Evolutionary conservation across 2,329 filamentous ascomycete genomes (phyloP).

Genomic region (Graphilbum sp.): DNA sequence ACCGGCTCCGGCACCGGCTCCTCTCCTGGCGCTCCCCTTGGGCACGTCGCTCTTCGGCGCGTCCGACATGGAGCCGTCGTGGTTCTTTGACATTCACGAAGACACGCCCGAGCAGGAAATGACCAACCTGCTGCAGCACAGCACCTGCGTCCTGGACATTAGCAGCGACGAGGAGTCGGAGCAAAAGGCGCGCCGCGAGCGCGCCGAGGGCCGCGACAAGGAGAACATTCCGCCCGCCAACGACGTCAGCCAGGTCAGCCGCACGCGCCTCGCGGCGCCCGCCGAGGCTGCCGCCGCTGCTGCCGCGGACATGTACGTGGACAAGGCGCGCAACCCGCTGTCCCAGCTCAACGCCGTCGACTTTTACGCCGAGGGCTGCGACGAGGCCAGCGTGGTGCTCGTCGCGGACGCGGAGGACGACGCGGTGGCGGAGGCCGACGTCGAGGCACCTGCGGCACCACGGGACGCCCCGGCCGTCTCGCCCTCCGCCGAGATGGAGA

Average conservation of each 20-base stretch:
- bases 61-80: constrained; percentile 43
- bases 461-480: neutral
- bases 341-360: constrained; percentile 51
- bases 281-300: constrained; percentile 5
- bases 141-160: constrained; percentile 73
- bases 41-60: constrained; percentile 22
- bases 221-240: constrained; percentile 75
- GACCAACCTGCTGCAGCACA: constrained; percentile 84
- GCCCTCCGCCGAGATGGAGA: constrained; percentile 11
- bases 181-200: constrained; percentile 32
- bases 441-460: too few species aligned
- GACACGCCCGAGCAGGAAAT: constrained; percentile 83
- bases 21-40: constrained; percentile 7
- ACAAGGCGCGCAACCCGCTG: constrained; percentile 48
- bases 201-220: constrained; percentile 56
- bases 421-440: constrained; percentile 6
- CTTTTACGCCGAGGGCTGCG: constrained; percentile 50
- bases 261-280: neutral
- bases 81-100: constrained; percentile 91
- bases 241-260: constrained; percentile 42
- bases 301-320: constrained; percentile 41
- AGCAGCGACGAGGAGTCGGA: constrained; percentile 69
- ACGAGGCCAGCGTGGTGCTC: constrained; percentile 44
- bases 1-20: neutral
- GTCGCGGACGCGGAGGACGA: constrained; percentile 19